Conservation (phyloP, 768 basidiomycete genomes). For the Naganishia kalamii region DNA sequence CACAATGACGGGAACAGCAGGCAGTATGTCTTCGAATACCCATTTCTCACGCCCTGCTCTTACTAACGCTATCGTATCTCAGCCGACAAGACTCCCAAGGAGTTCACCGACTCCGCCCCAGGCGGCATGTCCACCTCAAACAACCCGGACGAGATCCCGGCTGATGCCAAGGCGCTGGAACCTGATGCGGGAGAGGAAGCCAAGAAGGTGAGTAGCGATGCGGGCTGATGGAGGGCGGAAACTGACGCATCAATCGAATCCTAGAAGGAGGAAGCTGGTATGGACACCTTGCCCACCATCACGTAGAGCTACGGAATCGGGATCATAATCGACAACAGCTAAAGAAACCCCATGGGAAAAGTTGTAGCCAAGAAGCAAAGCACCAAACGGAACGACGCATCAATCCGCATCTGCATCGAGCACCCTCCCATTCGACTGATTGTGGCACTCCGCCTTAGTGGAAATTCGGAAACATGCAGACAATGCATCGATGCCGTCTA, state of each 20-base stretch:
- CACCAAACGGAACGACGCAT: too few relatives aligned
- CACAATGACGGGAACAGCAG: conserved; percentile 14
- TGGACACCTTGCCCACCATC: conserved; percentile 9
- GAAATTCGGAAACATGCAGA: too few relatives aligned
- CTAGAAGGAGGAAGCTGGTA: conserved; percentile 11
- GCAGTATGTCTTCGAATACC: background rate
- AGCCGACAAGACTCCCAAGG: conserved; percentile 7
- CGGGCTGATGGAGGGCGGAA: background rate
- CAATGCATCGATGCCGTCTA: too few relatives aligned
- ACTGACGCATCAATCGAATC: background rate
- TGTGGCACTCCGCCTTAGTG: too few relatives aligned
- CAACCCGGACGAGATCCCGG: conserved; percentile 12
- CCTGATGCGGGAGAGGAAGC: conserved; percentile 13
- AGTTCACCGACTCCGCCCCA: background rate
- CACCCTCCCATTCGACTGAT: too few relatives aligned
- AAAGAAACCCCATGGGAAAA: too few relatives aligned
- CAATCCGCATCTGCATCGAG: too few relatives aligned
- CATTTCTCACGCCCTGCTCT: background rate
- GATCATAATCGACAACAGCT: too few relatives aligned
- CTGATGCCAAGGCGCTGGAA: conserved; percentile 11
- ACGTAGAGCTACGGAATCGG: background rate
- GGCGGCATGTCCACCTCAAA: conserved; percentile 9
- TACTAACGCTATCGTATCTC: background rate
- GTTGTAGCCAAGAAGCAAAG: too few relatives aligned
- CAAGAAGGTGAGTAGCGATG: background rate